Conservation (phyloP, 2,329 filamentous ascomycete species). For the Herpotrichia juniperi region DNA sequence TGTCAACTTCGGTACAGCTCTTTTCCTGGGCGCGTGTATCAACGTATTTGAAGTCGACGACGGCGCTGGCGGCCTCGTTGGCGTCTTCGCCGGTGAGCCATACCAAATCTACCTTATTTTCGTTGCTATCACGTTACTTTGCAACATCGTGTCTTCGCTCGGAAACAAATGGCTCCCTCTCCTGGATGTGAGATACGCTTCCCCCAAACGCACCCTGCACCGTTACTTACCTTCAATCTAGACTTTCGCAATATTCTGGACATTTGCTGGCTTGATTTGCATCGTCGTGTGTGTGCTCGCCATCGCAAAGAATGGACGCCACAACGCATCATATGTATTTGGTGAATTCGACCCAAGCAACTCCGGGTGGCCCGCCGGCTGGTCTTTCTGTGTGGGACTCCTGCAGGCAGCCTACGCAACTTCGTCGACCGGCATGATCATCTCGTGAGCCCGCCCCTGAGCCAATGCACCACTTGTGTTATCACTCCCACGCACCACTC, state of each 20-base stretch:
- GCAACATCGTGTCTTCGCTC: conserved; percentile 58
- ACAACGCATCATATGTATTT: conserved; percentile 67
- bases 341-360: conserved; percentile 67
- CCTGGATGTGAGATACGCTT: conserved; percentile 66
- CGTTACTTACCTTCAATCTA: conserved; percentile 42
- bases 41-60: conserved; percentile 57
- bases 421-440: conserved; percentile 80
- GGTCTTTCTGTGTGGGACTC: conserved; percentile 76
- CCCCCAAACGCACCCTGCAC: conserved; percentile 21
- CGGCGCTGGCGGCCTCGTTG: conserved; percentile 48
- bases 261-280: conserved; percentile 71
- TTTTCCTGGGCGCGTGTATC: conserved; percentile 61
- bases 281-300: conserved; percentile 68
- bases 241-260: conserved; percentile 78
- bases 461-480: conserved; percentile 33
- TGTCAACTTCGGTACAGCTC: conserved; percentile 75
- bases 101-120: conserved; percentile 58
- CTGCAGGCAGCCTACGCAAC: conserved; percentile 76
- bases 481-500: conserved; percentile 15
- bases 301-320: conserved; percentile 72
- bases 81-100: conserved; percentile 50
- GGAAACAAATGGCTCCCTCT: conserved; percentile 61
- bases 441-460: conserved; percentile 63
- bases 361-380: conserved; percentile 73
- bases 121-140: conserved; percentile 55